Evolutionary conservation across 306 rosid genomes (phyloP), one percentile per base, ranked within the genome.

Genomic region (Biancaea sappan): DNA sequence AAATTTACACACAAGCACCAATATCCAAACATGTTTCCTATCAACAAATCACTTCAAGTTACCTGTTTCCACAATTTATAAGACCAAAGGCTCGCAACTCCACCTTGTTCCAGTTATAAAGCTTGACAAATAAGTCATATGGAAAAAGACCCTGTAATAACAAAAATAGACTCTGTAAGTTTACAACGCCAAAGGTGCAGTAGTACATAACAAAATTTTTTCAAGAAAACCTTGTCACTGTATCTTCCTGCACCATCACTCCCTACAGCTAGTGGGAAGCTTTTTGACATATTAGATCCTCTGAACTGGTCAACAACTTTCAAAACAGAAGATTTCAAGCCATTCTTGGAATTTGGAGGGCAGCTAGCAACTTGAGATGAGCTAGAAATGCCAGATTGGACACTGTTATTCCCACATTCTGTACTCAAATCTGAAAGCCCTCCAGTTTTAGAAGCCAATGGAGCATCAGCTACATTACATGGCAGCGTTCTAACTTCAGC

Each of bases 51-150:
- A 73, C 40, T 47, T 44, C 16, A 47, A 13, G 7, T 81, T 86
- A 93, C 98, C 98, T 93, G 89, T 93, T 93, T 51, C 98, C 97
- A 73, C 91, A 86, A 75, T 93, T 93, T 66, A 77, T 22, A 80
- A 93, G 95, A 75, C 98, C 98, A 69, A 86, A 82, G 11, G 98
- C 97, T 51, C 48, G 90, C 67, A 93, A 69, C 66, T 87, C 95
- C 80, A 72, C 74, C 84, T 75, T 87, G 82, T 87, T 93, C 88
- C 88, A 93, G 74, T 82, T 83, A 78, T 84, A 89, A 72, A 93
- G 89, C 88, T 84, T 90, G 73, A 93, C 97, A 83, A 93, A 93
- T 71, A 79, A 60, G 66, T 88, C 87, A 74, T 90, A 93, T 0
- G 90, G 84, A 85, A 93, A 87, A 41, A 87, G 87, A 40, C 84